Conservation (phyloP, 371 early-diverging fungal genomes). For the Mortierella sp. region DNA sequence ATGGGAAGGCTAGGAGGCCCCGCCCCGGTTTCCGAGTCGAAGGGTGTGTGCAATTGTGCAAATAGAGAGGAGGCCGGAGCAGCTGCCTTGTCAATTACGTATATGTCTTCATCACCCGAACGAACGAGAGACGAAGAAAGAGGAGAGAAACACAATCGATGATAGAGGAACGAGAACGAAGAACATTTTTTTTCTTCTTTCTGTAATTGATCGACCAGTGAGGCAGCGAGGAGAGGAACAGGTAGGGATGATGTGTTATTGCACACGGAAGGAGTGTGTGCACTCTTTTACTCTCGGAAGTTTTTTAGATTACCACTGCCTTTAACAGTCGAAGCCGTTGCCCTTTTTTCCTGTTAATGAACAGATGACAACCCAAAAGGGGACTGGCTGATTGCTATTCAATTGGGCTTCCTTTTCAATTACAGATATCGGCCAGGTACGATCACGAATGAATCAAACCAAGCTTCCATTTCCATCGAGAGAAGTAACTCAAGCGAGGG, state of each 20-base stretch:
- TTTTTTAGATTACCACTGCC: not conserved
- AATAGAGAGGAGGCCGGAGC: not conserved
- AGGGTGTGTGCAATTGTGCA: not conserved
- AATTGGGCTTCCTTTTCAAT: not conserved
- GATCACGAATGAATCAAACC: not conserved
- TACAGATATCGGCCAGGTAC: not conserved
- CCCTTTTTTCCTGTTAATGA: not conserved
- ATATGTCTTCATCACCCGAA: not conserved
- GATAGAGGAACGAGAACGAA: no score
- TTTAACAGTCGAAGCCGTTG: not conserved
- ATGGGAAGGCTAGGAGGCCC: slow-evolving; percentile 3
- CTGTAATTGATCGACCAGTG: not conserved
- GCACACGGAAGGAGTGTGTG: not conserved
- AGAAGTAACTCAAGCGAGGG: not conserved
- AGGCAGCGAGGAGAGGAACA: not conserved
- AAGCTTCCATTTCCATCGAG: not conserved
- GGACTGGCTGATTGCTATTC: not conserved
- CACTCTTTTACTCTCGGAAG: not conserved
- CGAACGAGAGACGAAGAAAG: not conserved
- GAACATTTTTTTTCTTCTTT: not conserved
- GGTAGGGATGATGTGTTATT: not conserved
- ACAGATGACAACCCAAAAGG: not conserved
- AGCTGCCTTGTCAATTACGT: not conserved
- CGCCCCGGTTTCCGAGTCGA: slow-evolving; percentile 2
- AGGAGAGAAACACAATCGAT: no score